These are phyloP conservation scores for Ogataea kodamae DNA, from an alignment of 805 yeast genomes.

Conservation along the genomic window DNA sequence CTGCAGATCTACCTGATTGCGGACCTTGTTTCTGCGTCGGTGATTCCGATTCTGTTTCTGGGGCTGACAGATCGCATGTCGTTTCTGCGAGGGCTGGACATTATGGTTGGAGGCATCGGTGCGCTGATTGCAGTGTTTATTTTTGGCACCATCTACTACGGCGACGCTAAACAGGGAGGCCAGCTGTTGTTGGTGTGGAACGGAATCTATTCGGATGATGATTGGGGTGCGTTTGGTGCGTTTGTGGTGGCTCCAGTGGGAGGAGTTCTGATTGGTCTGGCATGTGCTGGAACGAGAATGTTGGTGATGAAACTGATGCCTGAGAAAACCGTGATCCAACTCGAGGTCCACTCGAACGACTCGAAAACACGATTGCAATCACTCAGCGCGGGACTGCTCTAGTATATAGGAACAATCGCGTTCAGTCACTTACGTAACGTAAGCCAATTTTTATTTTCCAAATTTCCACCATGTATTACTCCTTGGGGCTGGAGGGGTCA, in stretches of 20 bases:
- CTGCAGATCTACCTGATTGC: slow-evolving; percentile 87
- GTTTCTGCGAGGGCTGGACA: slow-evolving; percentile 75
- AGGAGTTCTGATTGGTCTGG: slow-evolving; percentile 57
- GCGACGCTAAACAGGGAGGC: slow-evolving; percentile 72
- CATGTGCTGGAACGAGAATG: slow-evolving; percentile 40
- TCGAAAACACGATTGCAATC: slow-evolving; percentile 11
- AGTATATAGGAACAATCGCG: slow-evolving; percentile 10
- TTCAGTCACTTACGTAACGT: slow-evolving; percentile 4
- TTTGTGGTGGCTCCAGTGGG: slow-evolving; percentile 88
- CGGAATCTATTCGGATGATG: slow-evolving; percentile 71
- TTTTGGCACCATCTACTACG: slow-evolving; percentile 79
- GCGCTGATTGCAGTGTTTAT: slow-evolving; percentile 77
- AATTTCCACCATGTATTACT: slow-evolving; percentile 29
- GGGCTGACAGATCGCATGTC: slow-evolving; percentile 68
- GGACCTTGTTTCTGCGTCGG: slow-evolving; percentile 82
- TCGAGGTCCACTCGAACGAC: no score
- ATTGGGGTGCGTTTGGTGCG: slow-evolving; percentile 95
- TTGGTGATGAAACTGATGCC: slow-evolving; percentile 13
- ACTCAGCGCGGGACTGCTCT: slow-evolving; percentile 11
- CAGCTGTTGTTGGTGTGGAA: slow-evolving; percentile 68
- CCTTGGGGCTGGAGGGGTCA: slow-evolving; percentile 93
- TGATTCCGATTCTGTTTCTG: slow-evolving; percentile 77
- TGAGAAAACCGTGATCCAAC: no score
- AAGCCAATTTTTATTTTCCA: no score
- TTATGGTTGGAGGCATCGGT: slow-evolving; percentile 79